phyloP scores from a whole-genome alignment of 2,329 filamentous ascomycete species.

The Rhinocladiella mackenziei region DNA sequence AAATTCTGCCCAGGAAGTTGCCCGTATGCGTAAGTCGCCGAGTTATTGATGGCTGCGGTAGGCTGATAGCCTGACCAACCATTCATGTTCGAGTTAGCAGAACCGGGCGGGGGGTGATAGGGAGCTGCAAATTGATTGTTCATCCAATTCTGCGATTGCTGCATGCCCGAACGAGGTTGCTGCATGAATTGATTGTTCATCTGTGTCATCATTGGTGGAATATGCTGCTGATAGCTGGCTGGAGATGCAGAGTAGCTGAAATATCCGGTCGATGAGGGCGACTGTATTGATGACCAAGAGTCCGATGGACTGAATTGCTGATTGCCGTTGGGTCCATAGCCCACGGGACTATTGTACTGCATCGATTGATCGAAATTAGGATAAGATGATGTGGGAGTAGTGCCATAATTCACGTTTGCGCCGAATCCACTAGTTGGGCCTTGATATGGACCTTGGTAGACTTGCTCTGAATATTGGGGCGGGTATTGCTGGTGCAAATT shows the following conservation, averaged over 20 bases:
- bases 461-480: slow-evolving; percentile 20
- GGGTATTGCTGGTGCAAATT: slow-evolving; percentile 24
- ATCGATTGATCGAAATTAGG: slow-evolving; percentile 23
- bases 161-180: slow-evolving; percentile 31
- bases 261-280: slow-evolving; percentile 9
- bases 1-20: slow-evolving; percentile 71
- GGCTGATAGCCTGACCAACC: slow-evolving; percentile 21
- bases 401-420: slow-evolving; percentile 22
- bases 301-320: slow-evolving; percentile 17
- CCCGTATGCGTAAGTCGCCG: slow-evolving; percentile 67
- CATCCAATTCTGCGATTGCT: slow-evolving; percentile 33
- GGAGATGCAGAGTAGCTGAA: slow-evolving; percentile 19
- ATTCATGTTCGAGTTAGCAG: slow-evolving; percentile 34
- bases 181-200: slow-evolving; percentile 30
- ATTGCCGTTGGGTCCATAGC: slow-evolving; percentile 9
- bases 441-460: slow-evolving; percentile 19
- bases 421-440: slow-evolving; percentile 13
- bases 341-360: slow-evolving; percentile 13
- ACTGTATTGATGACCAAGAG: slow-evolving; percentile 20
- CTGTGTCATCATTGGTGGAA: slow-evolving; percentile 19
- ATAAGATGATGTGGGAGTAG: slow-evolving; percentile 26
- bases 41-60: slow-evolving; percentile 30
- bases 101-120: slow-evolving; percentile 39
- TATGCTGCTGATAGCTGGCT: slow-evolving; percentile 15
- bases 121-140: slow-evolving; percentile 39